Evolutionary conservation across 148 eudicot genomes (phyloP).

Genomic region (Nepenthes gracilis): DNA sequence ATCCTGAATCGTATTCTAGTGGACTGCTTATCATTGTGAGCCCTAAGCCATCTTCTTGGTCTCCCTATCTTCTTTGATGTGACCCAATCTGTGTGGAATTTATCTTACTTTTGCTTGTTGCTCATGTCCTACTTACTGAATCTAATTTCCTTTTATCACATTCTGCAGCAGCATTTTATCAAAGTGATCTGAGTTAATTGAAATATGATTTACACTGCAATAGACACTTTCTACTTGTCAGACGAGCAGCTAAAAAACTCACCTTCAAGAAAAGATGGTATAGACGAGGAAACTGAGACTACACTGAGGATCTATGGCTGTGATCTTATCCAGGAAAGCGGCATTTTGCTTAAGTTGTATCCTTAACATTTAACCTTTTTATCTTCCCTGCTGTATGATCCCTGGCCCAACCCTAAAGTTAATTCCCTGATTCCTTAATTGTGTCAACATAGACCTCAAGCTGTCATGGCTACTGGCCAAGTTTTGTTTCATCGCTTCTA

Average conservation of each 20-base stretch:
- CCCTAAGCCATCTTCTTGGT: too few relatives aligned
- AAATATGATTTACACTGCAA: constrained; percentile 82
- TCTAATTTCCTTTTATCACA: too few relatives aligned
- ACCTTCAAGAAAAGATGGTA: constrained; percentile 79
- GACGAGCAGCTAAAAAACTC: constrained; percentile 71
- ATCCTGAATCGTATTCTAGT: too few relatives aligned
- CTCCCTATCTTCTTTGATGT: too few relatives aligned
- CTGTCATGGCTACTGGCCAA: constrained; percentile 96
- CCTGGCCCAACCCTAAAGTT: too few relatives aligned
- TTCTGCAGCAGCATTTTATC: too few relatives aligned
- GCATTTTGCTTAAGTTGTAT: constrained; percentile 54
- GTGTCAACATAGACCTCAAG: constrained; percentile 53
- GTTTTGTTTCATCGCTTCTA: constrained; percentile 89
- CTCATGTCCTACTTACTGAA: too few relatives aligned
- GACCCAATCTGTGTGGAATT: too few relatives aligned
- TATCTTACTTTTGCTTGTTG: too few relatives aligned
- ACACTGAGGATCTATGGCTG: constrained; percentile 86
- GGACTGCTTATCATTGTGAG: too few relatives aligned
- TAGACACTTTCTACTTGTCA: constrained; percentile 79
- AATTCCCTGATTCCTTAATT: constrained; percentile 19
- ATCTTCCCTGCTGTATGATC: too few relatives aligned
- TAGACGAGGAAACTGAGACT: constrained; percentile 72
- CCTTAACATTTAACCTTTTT: background rate
- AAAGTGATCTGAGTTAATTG: too few relatives aligned
- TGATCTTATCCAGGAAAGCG: constrained; percentile 92